A percentile compares a stretch with the other conserved stretches of the same genome.
Conservation (phyloP, 192 early-diverging fungal genomes). For the Coemansia sp. region DNA sequence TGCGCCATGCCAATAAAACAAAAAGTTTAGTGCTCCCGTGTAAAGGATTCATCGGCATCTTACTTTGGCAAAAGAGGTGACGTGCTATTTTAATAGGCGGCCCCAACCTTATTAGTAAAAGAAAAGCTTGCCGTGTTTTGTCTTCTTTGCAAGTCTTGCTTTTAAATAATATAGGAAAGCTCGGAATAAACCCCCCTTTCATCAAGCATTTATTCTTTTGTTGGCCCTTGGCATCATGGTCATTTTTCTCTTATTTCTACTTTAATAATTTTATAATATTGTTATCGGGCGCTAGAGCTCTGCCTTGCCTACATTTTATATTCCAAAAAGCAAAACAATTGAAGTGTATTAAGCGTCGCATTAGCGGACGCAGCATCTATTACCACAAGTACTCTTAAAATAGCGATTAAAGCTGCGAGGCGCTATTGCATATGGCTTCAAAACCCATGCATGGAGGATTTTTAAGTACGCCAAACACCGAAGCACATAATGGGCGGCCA, state of each 20-base stretch:
- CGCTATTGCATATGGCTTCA: neutral
- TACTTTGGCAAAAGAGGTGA: neutral
- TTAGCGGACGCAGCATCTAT: neutral
- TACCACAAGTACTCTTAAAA: neutral
- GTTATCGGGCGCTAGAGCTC: neutral
- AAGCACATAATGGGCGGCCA: neutral
- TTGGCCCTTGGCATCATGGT: neutral
- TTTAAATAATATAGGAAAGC: neutral
- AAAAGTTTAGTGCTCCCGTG: neutral
- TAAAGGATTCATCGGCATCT: neutral
- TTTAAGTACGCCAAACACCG: neutral
- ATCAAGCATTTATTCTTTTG: neutral
- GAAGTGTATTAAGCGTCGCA: neutral
- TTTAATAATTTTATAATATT: neutral
- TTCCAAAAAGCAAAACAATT: neutral
- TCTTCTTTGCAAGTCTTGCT: conserved; percentile 2
- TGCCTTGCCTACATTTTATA: neutral
- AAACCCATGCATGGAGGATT: conserved; percentile 4
- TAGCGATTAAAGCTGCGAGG: neutral
- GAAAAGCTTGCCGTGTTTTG: neutral
- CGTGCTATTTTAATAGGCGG: neutral
- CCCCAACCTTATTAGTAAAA: neutral
- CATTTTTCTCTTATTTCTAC: neutral
- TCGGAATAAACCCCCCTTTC: neutral
- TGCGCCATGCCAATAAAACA: neutral